These are phyloP conservation scores for Bryopsis sp. DNA, from an alignment of 139 green algal genomes.

Conservation along the genomic window DNA sequence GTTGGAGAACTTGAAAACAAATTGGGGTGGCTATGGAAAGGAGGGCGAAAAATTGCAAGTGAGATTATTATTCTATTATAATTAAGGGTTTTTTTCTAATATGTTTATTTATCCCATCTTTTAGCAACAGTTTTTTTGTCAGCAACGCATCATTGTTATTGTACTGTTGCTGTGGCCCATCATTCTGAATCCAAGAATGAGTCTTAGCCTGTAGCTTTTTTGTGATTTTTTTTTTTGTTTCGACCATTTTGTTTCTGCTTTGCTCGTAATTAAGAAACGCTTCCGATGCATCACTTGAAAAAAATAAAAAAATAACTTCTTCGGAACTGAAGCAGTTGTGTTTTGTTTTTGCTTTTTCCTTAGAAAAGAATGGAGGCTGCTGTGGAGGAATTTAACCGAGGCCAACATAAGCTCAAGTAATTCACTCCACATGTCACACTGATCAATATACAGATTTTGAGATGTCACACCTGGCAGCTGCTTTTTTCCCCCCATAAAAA, in stretches of 20 bases:
- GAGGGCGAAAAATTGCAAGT: not conserved
- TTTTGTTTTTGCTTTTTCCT: not conserved
- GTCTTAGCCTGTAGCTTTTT: no score
- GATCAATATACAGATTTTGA: no score
- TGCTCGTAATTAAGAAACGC: not conserved
- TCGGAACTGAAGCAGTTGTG: not conserved
- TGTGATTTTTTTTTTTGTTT: not conserved
- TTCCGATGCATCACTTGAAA: no score
- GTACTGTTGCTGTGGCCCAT: not conserved
- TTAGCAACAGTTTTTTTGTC: not conserved
- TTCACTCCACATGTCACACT: no score
- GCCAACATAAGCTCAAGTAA: not conserved
- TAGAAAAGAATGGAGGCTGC: not conserved
- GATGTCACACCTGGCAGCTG: no score
- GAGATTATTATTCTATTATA: not conserved
- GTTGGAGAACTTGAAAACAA: not conserved
- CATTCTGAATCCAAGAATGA: slow-evolving; percentile 1
- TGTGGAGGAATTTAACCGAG: not conserved
- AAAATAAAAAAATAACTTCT: not conserved
- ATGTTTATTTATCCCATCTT: not conserved
- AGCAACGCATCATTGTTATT: not conserved
- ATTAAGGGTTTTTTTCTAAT: not conserved
- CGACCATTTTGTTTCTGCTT: not conserved
- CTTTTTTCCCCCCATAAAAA: no score
- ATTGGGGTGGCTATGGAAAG: not conserved